Conservation (phyloP, 352 stramenopile species). For the Globisporangium ultimum region DNA sequence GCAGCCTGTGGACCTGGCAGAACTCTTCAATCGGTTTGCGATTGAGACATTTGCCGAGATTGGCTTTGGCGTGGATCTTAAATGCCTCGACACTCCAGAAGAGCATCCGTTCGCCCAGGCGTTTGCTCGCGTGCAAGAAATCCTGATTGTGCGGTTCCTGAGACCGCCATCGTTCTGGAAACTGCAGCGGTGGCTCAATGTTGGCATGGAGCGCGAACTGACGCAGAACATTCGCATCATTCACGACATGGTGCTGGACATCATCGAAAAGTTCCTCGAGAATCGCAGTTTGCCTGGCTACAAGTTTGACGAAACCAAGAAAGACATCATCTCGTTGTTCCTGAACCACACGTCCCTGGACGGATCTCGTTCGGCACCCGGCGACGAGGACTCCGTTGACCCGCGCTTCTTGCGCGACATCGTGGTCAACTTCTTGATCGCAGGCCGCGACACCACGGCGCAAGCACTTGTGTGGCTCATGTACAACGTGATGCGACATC, state of each 20-base stretch:
- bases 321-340: conserved; percentile 20
- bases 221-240: conserved; percentile 30
- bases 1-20: conserved; percentile 15
- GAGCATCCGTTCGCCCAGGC: conserved; percentile 34
- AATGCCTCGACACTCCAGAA: conserved; percentile 25
- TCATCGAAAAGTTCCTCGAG: conserved; percentile 38
- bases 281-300: not conserved
- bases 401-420: conserved; percentile 50
- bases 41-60: conserved; percentile 53
- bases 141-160: conserved; percentile 28
- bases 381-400: conserved; percentile 14
- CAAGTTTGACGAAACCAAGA: conserved; percentile 7
- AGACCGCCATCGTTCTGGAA: conserved; percentile 33
- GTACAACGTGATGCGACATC: conserved; percentile 33
- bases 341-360: conserved; percentile 21
- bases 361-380: not conserved
- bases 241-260: conserved; percentile 29
- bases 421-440: conserved; percentile 67
- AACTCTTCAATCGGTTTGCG: conserved; percentile 32
- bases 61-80: conserved; percentile 40
- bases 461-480: conserved; percentile 57
- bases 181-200: conserved; percentile 34
- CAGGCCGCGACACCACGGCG: conserved; percentile 64
- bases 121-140: conserved; percentile 31
- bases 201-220: conserved; percentile 33